Conservation (phyloP, 2,329 filamentous ascomycete species). For the Penicillium sp. region DNA sequence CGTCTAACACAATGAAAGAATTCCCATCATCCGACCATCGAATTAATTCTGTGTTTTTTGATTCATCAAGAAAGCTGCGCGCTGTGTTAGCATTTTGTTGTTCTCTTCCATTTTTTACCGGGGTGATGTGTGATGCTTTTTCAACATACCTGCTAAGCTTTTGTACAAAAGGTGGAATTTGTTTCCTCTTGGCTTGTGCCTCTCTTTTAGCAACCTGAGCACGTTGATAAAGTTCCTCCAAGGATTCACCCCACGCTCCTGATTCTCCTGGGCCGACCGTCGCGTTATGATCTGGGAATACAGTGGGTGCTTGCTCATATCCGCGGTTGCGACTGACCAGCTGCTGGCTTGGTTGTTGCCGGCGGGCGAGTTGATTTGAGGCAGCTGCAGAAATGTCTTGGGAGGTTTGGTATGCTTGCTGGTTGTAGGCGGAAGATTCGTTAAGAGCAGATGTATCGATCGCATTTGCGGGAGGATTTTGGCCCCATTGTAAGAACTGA, state of each 20-base stretch:
- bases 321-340: slow-evolving; percentile 42
- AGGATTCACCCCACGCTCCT: slow-evolving; percentile 62
- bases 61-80: slow-evolving; percentile 84
- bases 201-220: slow-evolving; percentile 84
- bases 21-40: slow-evolving; percentile 96
- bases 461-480: slow-evolving; percentile 42
- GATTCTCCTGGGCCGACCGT: slow-evolving; percentile 29
- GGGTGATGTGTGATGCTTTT: too few relatives aligned
- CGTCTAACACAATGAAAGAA: slow-evolving; percentile 94
- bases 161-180: slow-evolving; percentile 96
- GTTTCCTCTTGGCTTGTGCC: slow-evolving; percentile 85
- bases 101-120: background rate
- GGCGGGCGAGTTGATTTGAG: slow-evolving; percentile 49
- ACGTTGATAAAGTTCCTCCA: slow-evolving; percentile 78
- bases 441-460: slow-evolving; percentile 36
- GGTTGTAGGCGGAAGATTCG: slow-evolving; percentile 46
- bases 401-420: slow-evolving; percentile 44
- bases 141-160: slow-evolving; percentile 84
- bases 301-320: slow-evolving; percentile 41
- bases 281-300: slow-evolving; percentile 34
- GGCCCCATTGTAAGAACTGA: slow-evolving; percentile 61
- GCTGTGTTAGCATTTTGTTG: slow-evolving; percentile 14
- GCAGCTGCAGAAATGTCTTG: slow-evolving; percentile 52
- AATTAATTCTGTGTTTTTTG: slow-evolving; percentile 91
- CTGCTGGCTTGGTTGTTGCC: slow-evolving; percentile 44